Conservation (phyloP, 495 filamentous ascomycete species). For the Aspergillus ostianus region DNA sequence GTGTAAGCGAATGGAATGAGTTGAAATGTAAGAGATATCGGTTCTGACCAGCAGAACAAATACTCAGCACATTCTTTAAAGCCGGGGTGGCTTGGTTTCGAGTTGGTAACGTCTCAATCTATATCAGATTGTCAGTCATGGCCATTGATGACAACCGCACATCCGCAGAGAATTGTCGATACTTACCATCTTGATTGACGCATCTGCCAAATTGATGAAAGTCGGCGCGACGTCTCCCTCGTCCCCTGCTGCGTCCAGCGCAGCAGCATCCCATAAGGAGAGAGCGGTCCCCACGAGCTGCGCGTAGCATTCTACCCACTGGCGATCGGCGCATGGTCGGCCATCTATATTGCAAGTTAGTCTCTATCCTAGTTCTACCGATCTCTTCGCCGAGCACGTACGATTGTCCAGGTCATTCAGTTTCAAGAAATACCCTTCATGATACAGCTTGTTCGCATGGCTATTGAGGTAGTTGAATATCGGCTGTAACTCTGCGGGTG, state of each 20-base stretch:
- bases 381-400: slow-evolving; percentile 46
- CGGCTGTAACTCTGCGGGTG: slow-evolving; percentile 85
- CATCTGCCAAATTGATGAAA: slow-evolving; percentile 96
- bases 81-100: slow-evolving; percentile 69
- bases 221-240: slow-evolving; percentile 86
- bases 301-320: slow-evolving; percentile 96
- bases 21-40: slow-evolving; percentile 95
- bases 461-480: slow-evolving; percentile 94
- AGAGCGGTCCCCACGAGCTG: slow-evolving; percentile 93
- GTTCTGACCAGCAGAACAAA: slow-evolving; percentile 93
- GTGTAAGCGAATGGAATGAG: slow-evolving; percentile 85
- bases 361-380: neutral
- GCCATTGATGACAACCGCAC: neutral
- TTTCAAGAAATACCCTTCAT: slow-evolving; percentile 97
- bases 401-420: slow-evolving; percentile 87
- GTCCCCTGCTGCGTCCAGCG: slow-evolving; percentile 81
- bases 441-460: slow-evolving; percentile 93
- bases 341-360: slow-evolving; percentile 61
- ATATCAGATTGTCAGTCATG: slow-evolving; percentile 13
- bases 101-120: slow-evolving; percentile 92
- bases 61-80: slow-evolving; percentile 89
- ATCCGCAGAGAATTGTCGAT: neutral
- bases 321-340: slow-evolving; percentile 77
- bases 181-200: slow-evolving; percentile 92
- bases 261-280: slow-evolving; percentile 92